Evolutionary conservation across 139 green algal species (phyloP).

Genomic region (Volvox reticuliferus): DNA sequence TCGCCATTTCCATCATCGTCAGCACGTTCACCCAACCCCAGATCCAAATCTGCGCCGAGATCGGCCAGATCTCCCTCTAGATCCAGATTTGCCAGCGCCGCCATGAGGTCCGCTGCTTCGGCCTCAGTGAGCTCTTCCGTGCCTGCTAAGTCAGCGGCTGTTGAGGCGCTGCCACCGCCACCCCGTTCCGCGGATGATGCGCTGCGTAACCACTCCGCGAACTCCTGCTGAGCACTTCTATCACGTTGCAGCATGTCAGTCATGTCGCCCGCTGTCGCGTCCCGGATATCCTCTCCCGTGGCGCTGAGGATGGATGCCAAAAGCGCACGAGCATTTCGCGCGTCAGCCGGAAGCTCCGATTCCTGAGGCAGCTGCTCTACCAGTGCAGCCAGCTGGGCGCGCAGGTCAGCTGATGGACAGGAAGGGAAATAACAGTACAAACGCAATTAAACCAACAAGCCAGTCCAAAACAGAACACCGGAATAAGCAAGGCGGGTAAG

Average conservation of each 20-base stretch:
- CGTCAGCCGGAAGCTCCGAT: not conserved
- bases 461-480: too few species aligned
- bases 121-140: not conserved
- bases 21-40: not conserved
- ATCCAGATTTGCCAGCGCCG: slow-evolving; percentile 12
- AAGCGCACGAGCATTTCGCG: not conserved
- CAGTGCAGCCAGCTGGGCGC: not conserved
- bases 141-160: too few species aligned
- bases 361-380: slow-evolving; percentile 19
- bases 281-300: not conserved
- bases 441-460: too few species aligned
- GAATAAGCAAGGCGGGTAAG: too few species aligned
- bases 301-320: slow-evolving; percentile 6
- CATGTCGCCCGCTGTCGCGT: slow-evolving; percentile 2
- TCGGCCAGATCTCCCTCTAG: not conserved
- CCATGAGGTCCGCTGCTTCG: slow-evolving; percentile 18
- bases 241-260: slow-evolving; percentile 9
- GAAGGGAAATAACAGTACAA: too few species aligned
- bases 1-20: not conserved
- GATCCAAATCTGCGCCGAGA: not conserved
- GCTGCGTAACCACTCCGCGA: not conserved
- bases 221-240: not conserved
- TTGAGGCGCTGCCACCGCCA: not conserved
- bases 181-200: not conserved
- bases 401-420: slow-evolving; percentile 5